phyloP scores from a whole-genome alignment of 352 stramenopile genomes.

The Globisporangium paroecandrum region DNA sequence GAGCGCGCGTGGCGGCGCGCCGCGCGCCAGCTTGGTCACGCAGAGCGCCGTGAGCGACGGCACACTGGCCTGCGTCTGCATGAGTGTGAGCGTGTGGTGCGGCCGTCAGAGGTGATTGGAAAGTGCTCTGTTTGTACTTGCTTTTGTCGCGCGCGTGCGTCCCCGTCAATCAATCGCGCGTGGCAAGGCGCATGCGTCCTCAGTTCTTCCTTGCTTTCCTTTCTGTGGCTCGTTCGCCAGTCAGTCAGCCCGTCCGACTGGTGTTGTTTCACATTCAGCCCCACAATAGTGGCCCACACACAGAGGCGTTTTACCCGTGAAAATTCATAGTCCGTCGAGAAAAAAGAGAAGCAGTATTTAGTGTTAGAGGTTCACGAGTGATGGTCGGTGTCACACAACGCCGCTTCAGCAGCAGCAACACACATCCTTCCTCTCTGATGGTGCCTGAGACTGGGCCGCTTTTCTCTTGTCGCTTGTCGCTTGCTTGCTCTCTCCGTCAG shows the following conservation, averaged over 20 bases:
- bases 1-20: conserved; percentile 52
- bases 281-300: neutral
- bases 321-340: neutral
- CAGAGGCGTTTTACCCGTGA: neutral
- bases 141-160: neutral
- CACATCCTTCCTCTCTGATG: too few species aligned
- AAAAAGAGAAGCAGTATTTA: conserved; percentile 12
- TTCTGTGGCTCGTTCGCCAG: conserved; percentile 4
- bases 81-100: neutral
- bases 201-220: conserved; percentile 5
- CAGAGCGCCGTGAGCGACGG: conserved; percentile 62
- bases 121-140: neutral
- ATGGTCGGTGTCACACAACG: conserved; percentile 2
- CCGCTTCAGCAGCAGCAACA: too few species aligned
- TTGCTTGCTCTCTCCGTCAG: conserved; percentile 8
- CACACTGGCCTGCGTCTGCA: conserved; percentile 14
- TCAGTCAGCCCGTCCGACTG: neutral
- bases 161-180: neutral
- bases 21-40: conserved; percentile 49
- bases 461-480: neutral
- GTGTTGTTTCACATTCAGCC: neutral
- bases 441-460: too few species aligned
- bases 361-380: conserved; percentile 8
- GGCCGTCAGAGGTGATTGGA: neutral
- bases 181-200: neutral